Percentiles rank a stretch among this genome's conserved stretches.
Evolutionary conservation across 768 basidiomycete species (phyloP).

Genomic region (Bullera alba): DNA sequence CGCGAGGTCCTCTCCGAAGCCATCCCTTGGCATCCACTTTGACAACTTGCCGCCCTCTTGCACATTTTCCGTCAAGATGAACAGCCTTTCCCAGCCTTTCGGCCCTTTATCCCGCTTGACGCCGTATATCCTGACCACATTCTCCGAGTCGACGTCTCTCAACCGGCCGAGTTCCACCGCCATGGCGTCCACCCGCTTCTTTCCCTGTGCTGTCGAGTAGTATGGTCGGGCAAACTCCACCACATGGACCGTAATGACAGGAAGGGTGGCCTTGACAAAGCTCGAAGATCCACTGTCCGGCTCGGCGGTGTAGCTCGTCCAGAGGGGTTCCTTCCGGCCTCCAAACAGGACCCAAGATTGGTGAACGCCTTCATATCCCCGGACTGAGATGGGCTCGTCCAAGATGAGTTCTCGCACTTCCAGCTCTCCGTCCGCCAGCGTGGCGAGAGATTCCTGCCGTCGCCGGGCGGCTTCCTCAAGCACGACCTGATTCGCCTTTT

Average conservation of each 20-base stretch:
- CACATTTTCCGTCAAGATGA: slow-evolving; percentile 27
- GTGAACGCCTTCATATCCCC: slow-evolving; percentile 28
- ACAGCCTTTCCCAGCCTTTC: slow-evolving; percentile 37
- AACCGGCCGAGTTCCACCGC: slow-evolving; percentile 25
- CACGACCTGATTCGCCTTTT: slow-evolving; percentile 15
- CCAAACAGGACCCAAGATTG: slow-evolving; percentile 30
- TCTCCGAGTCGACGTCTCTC: slow-evolving; percentile 22
- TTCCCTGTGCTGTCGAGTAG: slow-evolving; percentile 34
- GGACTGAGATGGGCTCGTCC: slow-evolving; percentile 20
- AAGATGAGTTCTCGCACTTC: slow-evolving; percentile 21
- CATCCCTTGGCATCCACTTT: slow-evolving; percentile 26
- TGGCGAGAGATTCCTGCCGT: slow-evolving; percentile 18
- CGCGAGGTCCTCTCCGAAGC: slow-evolving; percentile 26
- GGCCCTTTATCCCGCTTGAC: slow-evolving; percentile 34
- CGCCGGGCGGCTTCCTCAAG: slow-evolving; percentile 19
- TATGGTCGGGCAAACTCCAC: slow-evolving; percentile 36
- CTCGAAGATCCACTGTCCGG: slow-evolving; percentile 9
- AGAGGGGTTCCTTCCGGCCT: slow-evolving; percentile 26
- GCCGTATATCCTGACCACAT: slow-evolving; percentile 26
- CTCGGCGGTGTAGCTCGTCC: slow-evolving; percentile 40
- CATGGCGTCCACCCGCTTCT: slow-evolving; percentile 34
- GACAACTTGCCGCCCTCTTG: slow-evolving; percentile 23
- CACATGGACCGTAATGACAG: slow-evolving; percentile 25
- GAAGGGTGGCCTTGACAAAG: slow-evolving; percentile 23
- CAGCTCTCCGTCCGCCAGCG: slow-evolving; percentile 30